Evolutionary conservation across 352 stramenopile genomes (phyloP), one percentile per base, ranked within the genome.

Genomic region (Pythium pyrilobum): DNA sequence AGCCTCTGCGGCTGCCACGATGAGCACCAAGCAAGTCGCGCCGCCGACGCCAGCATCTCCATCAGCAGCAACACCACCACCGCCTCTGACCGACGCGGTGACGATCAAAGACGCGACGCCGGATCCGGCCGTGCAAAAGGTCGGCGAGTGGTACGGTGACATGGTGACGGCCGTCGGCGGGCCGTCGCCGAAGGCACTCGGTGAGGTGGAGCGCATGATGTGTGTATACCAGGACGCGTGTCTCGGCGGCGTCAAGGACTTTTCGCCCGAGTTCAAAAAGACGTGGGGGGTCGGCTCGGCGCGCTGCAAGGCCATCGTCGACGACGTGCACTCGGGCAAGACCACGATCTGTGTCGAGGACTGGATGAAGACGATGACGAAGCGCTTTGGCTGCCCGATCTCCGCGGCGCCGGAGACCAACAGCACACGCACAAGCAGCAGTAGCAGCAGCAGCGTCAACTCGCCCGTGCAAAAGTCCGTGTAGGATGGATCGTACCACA

Each of bases 201-300:
- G 54, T 8, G 28, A 57, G 23, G 23, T 54, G 0, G 56, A 64
- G 34, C 42, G 44, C 38, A 70, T 70, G 62, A 47, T 58, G 31
- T 70, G 62, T 33, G 31, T 58, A 20, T 65, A 55, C 33, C 51
- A 61, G 4, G 56, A 70, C 34, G 62, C 66, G 27, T 70, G 62
- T 43, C 50, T 66, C 8, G 62, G 62, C 23, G 62, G 57, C 16
- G 48, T 66, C 20, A 55, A 46, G 13, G 56, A 63, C 47, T 70
- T 64, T 40, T 52, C 62, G 20, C 41, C 39, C 15, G 41, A 52
- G 33, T 70, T 70, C 40, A 70, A 70, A 40, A 50, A 36, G 27
- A 65, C 45, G 21, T 70, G 64, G 42, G 37, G 37, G 7, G 23
- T 40, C 5, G 47, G 52, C 37, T 50, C 46, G 25, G 51, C 62